Evolutionary conservation across 1,284 basidiomycete genomes (phyloP).

Genomic region (Taiwanofungus camphoratus): DNA sequence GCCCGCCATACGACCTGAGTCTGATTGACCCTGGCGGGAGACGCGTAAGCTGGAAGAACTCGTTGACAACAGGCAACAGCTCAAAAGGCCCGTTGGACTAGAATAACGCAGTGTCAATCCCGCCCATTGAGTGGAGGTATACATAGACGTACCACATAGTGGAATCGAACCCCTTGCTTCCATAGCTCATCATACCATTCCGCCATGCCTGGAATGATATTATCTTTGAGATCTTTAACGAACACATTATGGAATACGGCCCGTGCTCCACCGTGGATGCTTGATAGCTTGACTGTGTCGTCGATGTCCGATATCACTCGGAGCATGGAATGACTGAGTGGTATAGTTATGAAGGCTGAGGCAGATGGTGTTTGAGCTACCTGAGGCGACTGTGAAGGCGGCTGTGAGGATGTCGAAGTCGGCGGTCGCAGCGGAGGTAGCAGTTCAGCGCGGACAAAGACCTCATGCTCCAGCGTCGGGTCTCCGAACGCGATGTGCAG

Average conservation of each 20-base stretch:
- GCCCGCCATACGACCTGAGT: constrained; percentile 77
- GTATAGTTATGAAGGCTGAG: constrained; percentile 34
- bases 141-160: constrained; percentile 71
- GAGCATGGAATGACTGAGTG: constrained; percentile 52
- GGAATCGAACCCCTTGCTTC: constrained; percentile 67
- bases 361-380: no score
- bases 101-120: constrained; percentile 1
- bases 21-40: constrained; percentile 69
- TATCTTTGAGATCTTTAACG: constrained; percentile 70
- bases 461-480: constrained; percentile 43
- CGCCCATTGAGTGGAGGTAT: neutral
- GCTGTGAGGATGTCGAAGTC: constrained; percentile 20
- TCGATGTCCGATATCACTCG: constrained; percentile 92
- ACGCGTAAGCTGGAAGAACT: constrained; percentile 70
- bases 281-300: constrained; percentile 85
- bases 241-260: constrained; percentile 78
- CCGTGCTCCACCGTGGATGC: constrained; percentile 68
- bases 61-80: constrained; percentile 72
- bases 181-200: constrained; percentile 76
- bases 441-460: constrained; percentile 52
- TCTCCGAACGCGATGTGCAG: constrained; percentile 56
- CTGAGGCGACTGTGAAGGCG: constrained; percentile 15
- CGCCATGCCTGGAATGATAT: constrained; percentile 81
- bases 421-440: constrained; percentile 30
- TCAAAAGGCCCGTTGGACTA: constrained; percentile 89